Evolutionary conservation across 2,329 filamentous ascomycete genomes (phyloP).

Genomic region (Botryotinia globosa): DNA sequence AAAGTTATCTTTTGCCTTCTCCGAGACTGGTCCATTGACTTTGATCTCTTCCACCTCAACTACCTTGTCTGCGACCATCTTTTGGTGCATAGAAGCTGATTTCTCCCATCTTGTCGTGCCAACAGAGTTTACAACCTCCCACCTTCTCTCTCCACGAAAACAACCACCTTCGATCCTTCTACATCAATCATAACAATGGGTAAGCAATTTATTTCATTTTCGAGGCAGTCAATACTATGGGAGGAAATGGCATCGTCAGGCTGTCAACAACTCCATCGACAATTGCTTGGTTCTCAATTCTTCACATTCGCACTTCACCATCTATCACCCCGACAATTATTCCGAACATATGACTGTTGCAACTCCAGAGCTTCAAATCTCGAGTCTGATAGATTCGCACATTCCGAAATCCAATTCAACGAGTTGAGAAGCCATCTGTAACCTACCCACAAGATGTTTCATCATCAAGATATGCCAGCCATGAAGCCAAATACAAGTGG

Average conservation of each 20-base stretch:
- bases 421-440: neutral
- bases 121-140: conserved; percentile 16
- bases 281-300: neutral
- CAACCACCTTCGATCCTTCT: conserved; percentile 38
- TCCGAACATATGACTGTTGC: neutral
- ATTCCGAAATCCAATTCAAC: neutral
- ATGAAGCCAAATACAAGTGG: conserved; percentile 8
- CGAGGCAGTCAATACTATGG: conserved; percentile 22
- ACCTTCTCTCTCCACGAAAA: conserved; percentile 19
- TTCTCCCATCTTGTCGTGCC: neutral
- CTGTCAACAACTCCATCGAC: conserved; percentile 3
- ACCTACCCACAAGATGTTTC: neutral
- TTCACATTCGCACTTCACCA: neutral
- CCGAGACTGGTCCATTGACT: neutral
- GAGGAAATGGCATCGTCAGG: conserved; percentile 9
- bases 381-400: conserved; percentile 2
- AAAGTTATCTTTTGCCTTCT: too few relatives aligned
- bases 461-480: neutral
- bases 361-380: neutral
- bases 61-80: neutral
- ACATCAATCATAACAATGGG: conserved; percentile 37
- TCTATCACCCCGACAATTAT: neutral
- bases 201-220: conserved; percentile 38
- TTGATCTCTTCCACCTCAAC: neutral
- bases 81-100: conserved; percentile 10